These are phyloP conservation scores for Pichia heedii DNA, from an alignment of 805 yeast species.

Conservation along the genomic window DNA sequence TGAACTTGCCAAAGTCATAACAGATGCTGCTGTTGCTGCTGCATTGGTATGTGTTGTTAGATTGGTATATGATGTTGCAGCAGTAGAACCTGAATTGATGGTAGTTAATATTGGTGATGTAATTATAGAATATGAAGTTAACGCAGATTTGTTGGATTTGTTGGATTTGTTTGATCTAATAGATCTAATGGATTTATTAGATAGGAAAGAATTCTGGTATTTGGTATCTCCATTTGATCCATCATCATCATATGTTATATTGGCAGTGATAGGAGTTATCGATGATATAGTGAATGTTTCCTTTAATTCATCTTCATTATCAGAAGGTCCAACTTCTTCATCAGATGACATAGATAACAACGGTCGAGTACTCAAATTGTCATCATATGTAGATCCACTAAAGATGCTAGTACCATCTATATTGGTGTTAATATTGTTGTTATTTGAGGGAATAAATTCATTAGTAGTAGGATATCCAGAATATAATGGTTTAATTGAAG, in stretches of 20 bases:
- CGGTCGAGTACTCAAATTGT: slow-evolving; percentile 36
- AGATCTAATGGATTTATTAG: not conserved
- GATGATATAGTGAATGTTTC: not conserved
- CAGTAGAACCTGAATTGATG: not conserved
- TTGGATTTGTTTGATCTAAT: not conserved
- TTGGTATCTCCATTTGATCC: not conserved
- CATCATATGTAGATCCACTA: slow-evolving; percentile 7
- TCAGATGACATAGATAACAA: slow-evolving; percentile 30
- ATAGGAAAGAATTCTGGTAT: not conserved
- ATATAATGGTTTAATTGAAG: slow-evolving; percentile 1
- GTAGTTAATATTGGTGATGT: slow-evolving; percentile 9
- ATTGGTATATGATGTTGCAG: not conserved
- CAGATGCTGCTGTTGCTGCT: slow-evolving; percentile 3
- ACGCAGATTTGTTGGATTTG: not conserved
- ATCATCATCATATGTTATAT: not conserved
- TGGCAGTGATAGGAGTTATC: not conserved
- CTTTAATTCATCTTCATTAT: not conserved
- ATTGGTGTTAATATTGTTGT: not conserved
- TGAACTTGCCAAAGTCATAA: slow-evolving; percentile 7
- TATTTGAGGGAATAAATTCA: too few relatives aligned
- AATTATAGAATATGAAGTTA: not conserved
- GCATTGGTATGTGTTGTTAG: not conserved
- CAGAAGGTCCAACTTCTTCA: slow-evolving; percentile 4
- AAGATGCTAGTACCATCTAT: slow-evolving; percentile 1
- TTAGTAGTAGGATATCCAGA: not conserved